Base-by-base conservation (phyloP, 73 alveolate species). In the Paramecium biaurelia region DNA sequence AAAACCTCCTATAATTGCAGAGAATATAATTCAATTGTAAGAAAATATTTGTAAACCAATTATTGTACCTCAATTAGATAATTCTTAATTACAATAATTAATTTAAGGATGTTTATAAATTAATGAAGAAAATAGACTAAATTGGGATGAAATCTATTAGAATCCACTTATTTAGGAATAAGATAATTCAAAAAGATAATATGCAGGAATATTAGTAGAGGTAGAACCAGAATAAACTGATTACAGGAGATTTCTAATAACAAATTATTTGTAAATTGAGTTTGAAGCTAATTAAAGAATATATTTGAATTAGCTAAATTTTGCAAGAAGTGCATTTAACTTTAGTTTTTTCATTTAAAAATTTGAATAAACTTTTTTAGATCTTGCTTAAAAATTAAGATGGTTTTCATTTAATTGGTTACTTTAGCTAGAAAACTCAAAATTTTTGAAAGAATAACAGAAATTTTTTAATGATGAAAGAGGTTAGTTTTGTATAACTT, bases 1-100 rank as follows among this genome's bases (percentile, higher is more conserved):
- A 47, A 68, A 70, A 43, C 76, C 87, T 21, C 94, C 94, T 10
- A 41, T 76, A 42, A 45, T 20, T 9, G 94, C 74, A 1, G 42
- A 38, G 18, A 79, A 79, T 34, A 23, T 79, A 43, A 58, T 79
- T 23, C n/a, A 79, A 43, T 47, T 79, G 47, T 34, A 43, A 14
- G 90, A 79, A 38, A 10, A 21, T 23, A 47, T 79, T 45, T 24
- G 47, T 11, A 79, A 79, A 79, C 90, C 90, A n/a, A 79, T 79
- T 23, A 14, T 38, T 38, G 45, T 79, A 23, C 90, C 90, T 21
- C 26, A 79, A 43, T 42, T 79, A 20, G 90, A 79, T 23, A 45
- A 41, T 79, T 18, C 70, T 43, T 26, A 47, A 20, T 79, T 79
- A 79, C 12, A 79, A 21, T 11, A 79, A 18, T 23, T 79, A 21